These are phyloP conservation scores for Avena sativa DNA, from an alignment of 176 grass and related monocot genomes.

Conservation along the genomic window DNA sequence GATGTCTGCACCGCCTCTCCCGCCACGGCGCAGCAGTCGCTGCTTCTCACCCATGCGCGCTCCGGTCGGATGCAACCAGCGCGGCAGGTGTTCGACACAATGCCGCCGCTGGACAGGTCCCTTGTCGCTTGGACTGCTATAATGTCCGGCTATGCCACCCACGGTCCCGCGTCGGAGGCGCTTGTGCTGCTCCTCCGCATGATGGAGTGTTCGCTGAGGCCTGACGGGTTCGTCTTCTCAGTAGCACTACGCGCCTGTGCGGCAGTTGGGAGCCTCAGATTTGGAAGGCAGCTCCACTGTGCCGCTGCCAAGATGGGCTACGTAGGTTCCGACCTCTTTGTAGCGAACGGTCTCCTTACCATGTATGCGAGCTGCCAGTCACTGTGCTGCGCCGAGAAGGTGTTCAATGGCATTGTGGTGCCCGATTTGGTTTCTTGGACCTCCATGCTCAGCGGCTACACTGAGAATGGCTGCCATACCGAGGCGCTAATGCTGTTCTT, in stretches of 20 bases:
- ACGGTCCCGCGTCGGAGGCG: constrained; percentile 57
- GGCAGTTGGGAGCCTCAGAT: constrained; percentile 37
- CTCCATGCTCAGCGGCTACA: constrained; percentile 68
- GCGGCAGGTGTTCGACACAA: constrained; percentile 55
- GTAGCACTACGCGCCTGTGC: constrained; percentile 63
- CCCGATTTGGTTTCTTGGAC: constrained; percentile 75
- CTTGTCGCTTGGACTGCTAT: constrained; percentile 62
- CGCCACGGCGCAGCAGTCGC: constrained; percentile 38
- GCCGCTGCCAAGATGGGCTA: constrained; percentile 43
- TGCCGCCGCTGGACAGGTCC: constrained; percentile 38
- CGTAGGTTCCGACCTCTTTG: constrained; percentile 52
- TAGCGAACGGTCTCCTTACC: constrained; percentile 64
- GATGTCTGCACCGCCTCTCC: background rate
- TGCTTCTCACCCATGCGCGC: constrained; percentile 45
- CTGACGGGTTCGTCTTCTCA: constrained; percentile 75
- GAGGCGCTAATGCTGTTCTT: constrained; percentile 58
- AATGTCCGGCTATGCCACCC: constrained; percentile 70
- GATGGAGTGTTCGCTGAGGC: constrained; percentile 36
- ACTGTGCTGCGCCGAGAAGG: constrained; percentile 50
- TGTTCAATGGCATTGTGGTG: constrained; percentile 45
- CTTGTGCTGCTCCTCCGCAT: constrained; percentile 54
- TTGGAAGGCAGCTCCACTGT: constrained; percentile 59
- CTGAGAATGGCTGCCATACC: constrained; percentile 52
- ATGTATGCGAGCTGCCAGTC: constrained; percentile 67
- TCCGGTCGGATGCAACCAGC: constrained; percentile 59